Evolutionary conservation across 345 rosid species (phyloP).

Genomic region (Camelina hispida): DNA sequence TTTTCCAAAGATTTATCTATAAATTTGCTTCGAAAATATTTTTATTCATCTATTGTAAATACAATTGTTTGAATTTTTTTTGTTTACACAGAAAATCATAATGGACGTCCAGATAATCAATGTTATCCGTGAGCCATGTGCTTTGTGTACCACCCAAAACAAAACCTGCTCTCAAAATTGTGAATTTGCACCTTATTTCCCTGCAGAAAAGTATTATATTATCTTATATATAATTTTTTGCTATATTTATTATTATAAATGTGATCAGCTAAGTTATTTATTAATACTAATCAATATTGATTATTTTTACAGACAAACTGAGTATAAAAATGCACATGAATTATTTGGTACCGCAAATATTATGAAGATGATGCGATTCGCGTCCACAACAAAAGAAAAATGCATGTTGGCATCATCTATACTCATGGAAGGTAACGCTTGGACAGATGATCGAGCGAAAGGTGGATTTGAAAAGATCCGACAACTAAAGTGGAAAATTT

Average conservation of each 20-base stretch:
- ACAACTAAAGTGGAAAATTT: background rate
- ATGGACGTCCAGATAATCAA: background rate
- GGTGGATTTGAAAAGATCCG: conserved; percentile 11
- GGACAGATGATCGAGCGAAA: background rate
- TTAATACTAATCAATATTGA: background rate
- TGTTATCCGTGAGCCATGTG: background rate
- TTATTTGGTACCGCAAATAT: conserved; percentile 12
- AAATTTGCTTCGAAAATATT: no score
- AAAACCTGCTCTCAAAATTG: background rate
- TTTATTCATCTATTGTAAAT: no score
- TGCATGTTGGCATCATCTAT: background rate
- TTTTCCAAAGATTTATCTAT: no score
- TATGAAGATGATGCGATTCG: background rate
- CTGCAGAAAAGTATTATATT: background rate
- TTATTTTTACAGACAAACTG: background rate
- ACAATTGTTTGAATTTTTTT: no score
- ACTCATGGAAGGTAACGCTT: conserved; percentile 3
- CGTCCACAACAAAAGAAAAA: background rate
- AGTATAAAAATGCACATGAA: background rate
- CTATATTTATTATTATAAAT: background rate
- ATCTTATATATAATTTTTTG: background rate
- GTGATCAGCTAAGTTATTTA: background rate
- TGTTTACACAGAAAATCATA: no score
- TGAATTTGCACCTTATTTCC: background rate
- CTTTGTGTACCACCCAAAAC: background rate